Percentiles rank a stretch among this genome's conserved stretches.
Conservation (phyloP, 2,329 filamentous ascomycete species). For the Pseudopithomyces chartarum region DNA sequence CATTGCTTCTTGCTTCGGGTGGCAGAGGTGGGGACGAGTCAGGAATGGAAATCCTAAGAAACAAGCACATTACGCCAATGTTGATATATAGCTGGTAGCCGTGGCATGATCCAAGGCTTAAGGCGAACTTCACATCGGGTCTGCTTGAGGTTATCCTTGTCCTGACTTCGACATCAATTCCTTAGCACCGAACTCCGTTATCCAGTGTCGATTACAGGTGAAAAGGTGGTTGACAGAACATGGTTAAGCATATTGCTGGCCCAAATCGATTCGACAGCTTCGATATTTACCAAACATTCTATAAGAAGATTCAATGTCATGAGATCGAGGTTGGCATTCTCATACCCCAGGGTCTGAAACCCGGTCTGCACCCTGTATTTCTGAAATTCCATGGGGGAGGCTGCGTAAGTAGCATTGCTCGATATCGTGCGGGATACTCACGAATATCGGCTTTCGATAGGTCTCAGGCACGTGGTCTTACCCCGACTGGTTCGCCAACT, state of each 20-base stretch:
- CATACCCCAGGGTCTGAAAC: slow-evolving; percentile 43
- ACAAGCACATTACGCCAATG: neutral
- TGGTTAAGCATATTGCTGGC: slow-evolving; percentile 17
- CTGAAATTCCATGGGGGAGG: slow-evolving; percentile 54
- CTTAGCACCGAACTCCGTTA: no score
- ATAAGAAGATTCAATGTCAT: slow-evolving; percentile 49
- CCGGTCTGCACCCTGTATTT: slow-evolving; percentile 47
- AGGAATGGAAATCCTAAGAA: neutral
- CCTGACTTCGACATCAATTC: no score
- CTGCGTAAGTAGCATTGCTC: slow-evolving; percentile 36
- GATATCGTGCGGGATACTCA: neutral
- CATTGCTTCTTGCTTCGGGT: neutral
- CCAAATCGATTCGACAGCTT: slow-evolving; percentile 46
- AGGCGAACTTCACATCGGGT: neutral
- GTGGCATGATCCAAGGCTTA: neutral
- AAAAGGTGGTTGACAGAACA: neutral
- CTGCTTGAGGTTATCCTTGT: no score
- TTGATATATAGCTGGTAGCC: neutral
- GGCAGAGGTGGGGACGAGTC: neutral
- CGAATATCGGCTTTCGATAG: slow-evolving; percentile 10
- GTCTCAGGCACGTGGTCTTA: slow-evolving; percentile 33
- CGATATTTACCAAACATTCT: slow-evolving; percentile 45
- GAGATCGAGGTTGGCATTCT: slow-evolving; percentile 46
- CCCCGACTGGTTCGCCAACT: slow-evolving; percentile 36
- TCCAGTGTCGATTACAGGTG: slow-evolving; percentile 2